Base-by-base conservation (phyloP, 2,329 filamentous ascomycete genomes). In the Hypoxylon sp. region DNA sequence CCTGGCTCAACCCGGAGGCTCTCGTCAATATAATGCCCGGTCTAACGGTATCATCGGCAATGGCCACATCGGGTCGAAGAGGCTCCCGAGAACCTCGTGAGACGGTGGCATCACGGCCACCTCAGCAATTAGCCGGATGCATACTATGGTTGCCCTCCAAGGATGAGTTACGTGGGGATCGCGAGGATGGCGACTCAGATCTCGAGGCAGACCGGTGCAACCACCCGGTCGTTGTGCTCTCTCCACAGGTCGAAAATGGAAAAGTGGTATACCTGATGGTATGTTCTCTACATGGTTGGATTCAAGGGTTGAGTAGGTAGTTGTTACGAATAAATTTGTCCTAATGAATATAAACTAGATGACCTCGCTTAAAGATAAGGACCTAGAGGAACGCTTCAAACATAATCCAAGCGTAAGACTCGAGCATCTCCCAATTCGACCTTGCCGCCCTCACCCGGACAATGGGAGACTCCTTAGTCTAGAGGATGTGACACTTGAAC, bases 151-250 rank as follows among this genome's bases (percentile, higher is more conserved):
- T 74, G n/a, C 71, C 71, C 6, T 23, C 32, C 13, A 69, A 63
- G 28, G 30, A 48, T 3, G 62, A 63, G 32, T 1, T 67, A 34
- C 45, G 49, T 11, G 36, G 23, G 45, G 45, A 41, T 19, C 46
- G 46, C 36, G 56, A 50, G 13, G 58, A 52, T 17, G 14, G 21
- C 38, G 45, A 57, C n/a, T 63, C 65, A 3, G 57, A 63, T 2
- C 34, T 72, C 11, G 68, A 70, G 2, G 59, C 56, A 21, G 73
- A 69, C 3, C 58, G 61, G 17, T 74, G 70, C 57, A 65, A 74
- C 10, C 72, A 75, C 30, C 73, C 73, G 13, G 69, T 75, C 3
- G 71, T 75, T 11, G 61, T 75, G 1, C 67, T 75, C 13, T 75
- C 72, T 5, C 71, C 73, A 7, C 46, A 62, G 9, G n/a, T 48